Evolutionary conservation across 2,329 filamentous ascomycete species (phyloP).

Genomic region (Bipolaris oryzae): DNA sequence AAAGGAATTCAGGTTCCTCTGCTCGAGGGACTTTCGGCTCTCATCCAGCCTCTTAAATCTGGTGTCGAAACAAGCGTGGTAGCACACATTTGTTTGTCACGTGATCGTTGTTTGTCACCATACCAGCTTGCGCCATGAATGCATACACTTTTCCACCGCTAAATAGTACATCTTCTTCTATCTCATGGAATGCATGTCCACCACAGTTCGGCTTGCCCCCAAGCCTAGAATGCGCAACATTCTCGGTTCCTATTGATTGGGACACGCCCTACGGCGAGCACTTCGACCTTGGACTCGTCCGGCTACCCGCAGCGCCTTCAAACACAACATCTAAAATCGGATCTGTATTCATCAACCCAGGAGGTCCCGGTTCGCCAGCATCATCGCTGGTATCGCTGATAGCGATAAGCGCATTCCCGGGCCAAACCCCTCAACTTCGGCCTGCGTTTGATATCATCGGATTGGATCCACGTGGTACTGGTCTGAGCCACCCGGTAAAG

Average conservation of each 20-base stretch:
- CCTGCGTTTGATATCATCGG: constrained; percentile 53
- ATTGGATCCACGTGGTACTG: constrained; percentile 54
- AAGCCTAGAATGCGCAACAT: constrained; percentile 25
- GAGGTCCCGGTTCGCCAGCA: constrained; percentile 49
- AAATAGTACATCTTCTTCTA: constrained; percentile 2
- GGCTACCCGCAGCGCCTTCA: constrained; percentile 23
- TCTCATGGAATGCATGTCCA: constrained; percentile 9
- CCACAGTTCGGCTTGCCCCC: constrained; percentile 2
- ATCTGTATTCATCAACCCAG: constrained; percentile 52
- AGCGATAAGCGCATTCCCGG: constrained; percentile 10
- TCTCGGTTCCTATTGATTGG: constrained; percentile 45
- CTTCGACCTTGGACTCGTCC: constrained; percentile 38
- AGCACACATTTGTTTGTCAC: not conserved
- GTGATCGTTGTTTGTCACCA: not conserved
- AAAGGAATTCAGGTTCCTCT: not conserved
- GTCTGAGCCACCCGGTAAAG: constrained; percentile 48
- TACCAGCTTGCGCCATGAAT: not conserved
- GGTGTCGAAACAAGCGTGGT: not conserved
- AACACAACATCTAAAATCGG: constrained; percentile 36
- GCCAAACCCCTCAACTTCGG: constrained; percentile 10
- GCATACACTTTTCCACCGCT: not conserved
- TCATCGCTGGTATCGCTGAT: constrained; percentile 26
- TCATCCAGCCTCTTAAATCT: not conserved
- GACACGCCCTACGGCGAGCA: constrained; percentile 30
- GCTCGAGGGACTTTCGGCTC: not conserved